A percentile compares a stretch with the other conserved stretches of the same genome.
Conservation (phyloP, 345 rosid genomes). For the Rubroshorea leprosula region DNA sequence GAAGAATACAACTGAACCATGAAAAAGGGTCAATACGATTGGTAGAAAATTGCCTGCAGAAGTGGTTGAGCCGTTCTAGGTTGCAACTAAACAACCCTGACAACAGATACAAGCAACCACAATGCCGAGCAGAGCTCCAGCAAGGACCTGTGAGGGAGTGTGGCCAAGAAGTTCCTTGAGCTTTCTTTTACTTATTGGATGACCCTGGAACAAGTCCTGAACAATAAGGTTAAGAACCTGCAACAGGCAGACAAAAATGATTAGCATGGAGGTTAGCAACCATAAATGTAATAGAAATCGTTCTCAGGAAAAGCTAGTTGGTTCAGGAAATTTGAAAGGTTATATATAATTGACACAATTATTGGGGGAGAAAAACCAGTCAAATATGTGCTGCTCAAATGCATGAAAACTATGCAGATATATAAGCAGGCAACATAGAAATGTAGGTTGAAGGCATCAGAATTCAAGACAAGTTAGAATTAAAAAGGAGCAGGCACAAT, state of each 20-base stretch:
- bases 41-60: too few species aligned
- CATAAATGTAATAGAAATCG: not conserved
- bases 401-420: too few species aligned
- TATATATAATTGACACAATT: too few species aligned
- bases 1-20: too few species aligned
- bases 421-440: too few species aligned
- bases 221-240: slow-evolving; percentile 88
- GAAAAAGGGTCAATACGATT: too few species aligned
- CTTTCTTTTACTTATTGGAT: slow-evolving; percentile 86
- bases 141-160: slow-evolving; percentile 84
- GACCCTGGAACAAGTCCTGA: slow-evolving; percentile 88
- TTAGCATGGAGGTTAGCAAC: slow-evolving; percentile 3
- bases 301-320: not conserved
- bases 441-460: too few species aligned
- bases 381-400: too few species aligned
- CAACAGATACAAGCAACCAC: slow-evolving; percentile 69
- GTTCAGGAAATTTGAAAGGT: not conserved
- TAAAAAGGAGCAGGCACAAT: too few species aligned
- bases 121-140: slow-evolving; percentile 79
- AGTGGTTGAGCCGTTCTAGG: too few species aligned
- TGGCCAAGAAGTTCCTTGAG: slow-evolving; percentile 93
- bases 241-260: slow-evolving; percentile 4
- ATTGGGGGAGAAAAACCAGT: too few species aligned
- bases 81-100: slow-evolving; percentile 50
- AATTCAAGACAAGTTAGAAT: too few species aligned